Conservation (phyloP, 1,284 basidiomycete genomes). For the Ustilago crameri region DNA sequence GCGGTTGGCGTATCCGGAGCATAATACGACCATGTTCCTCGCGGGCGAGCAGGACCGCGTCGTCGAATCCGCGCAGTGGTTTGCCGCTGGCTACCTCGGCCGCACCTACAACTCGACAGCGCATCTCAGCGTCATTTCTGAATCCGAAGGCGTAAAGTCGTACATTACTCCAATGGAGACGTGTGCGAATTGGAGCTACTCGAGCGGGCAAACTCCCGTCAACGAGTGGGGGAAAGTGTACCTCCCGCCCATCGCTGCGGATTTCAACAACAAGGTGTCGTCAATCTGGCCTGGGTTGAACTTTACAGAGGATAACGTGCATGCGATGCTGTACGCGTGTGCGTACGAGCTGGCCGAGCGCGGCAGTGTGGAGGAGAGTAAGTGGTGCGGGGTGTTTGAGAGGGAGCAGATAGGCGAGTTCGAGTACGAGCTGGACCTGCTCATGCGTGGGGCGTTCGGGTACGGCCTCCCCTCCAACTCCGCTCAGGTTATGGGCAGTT, state of each 20-base stretch:
- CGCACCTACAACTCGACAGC: slow-evolving; percentile 66
- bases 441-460: slow-evolving; percentile 71
- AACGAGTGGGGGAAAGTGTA: slow-evolving; percentile 70
- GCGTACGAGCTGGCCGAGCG: slow-evolving; percentile 71
- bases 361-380: slow-evolving; percentile 60
- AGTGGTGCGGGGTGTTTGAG: slow-evolving; percentile 71
- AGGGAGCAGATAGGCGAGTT: slow-evolving; percentile 69
- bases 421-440: slow-evolving; percentile 72
- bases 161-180: slow-evolving; percentile 71
- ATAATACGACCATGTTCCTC: slow-evolving; percentile 69
- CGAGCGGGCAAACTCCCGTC: slow-evolving; percentile 61
- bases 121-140: slow-evolving; percentile 69
- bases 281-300: slow-evolving; percentile 44
- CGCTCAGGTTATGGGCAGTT: slow-evolving; percentile 70
- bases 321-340: slow-evolving; percentile 72
- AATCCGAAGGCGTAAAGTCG: slow-evolving; percentile 69
- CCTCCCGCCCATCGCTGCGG: slow-evolving; percentile 69
- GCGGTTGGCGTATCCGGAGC: slow-evolving; percentile 69
- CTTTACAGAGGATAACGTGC: slow-evolving; percentile 52
- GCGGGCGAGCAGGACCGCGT: slow-evolving; percentile 71
- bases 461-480: slow-evolving; percentile 70
- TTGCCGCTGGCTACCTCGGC: slow-evolving; percentile 71
- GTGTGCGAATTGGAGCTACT: slow-evolving; percentile 70
- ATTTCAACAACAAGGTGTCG: slow-evolving; percentile 68
- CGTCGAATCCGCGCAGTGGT: slow-evolving; percentile 71